These are phyloP conservation scores for Misopates orontium DNA, from an alignment of 257 asterid species.

Conservation along the genomic window DNA sequence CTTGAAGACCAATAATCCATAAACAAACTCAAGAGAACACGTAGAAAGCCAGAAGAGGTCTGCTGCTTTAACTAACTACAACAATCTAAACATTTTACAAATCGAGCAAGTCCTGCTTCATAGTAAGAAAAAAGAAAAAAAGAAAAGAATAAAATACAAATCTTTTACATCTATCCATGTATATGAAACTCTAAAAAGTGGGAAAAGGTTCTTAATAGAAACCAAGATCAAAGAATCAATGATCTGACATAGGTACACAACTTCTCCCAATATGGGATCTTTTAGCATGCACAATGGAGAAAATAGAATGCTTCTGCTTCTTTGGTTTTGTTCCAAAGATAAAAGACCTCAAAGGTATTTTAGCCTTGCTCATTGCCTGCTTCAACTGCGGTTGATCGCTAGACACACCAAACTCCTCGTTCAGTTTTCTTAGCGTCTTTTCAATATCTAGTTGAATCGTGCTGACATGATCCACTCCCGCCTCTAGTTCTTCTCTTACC, in stretches of 20 bases:
- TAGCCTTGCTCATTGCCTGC: constrained; percentile 43
- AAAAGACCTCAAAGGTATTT: constrained; percentile 64
- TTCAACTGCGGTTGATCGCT: constrained; percentile 50
- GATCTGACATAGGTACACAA: constrained; percentile 37
- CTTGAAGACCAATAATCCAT: no score
- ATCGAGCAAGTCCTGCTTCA: no score
- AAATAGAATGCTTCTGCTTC: constrained; percentile 68
- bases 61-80: no score
- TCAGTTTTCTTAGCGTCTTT: constrained; percentile 36
- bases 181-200: no score
- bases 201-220: no score
- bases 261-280: constrained; percentile 63
- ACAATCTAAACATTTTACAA: no score
- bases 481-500: constrained; percentile 52
- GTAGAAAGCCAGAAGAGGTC: no score
- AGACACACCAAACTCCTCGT: constrained; percentile 44
- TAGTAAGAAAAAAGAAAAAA: no score
- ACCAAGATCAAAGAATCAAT: not conserved
- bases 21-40: no score
- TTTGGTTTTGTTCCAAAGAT: constrained; percentile 72
- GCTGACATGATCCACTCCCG: constrained; percentile 43
- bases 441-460: constrained; percentile 45
- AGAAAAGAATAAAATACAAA: no score
- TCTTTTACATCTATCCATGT: no score
- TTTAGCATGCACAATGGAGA: constrained; percentile 61